These are phyloP conservation scores for Leptographium wingfieldii DNA, from an alignment of 2,329 filamentous ascomycete species.

Conservation along the genomic window DNA sequence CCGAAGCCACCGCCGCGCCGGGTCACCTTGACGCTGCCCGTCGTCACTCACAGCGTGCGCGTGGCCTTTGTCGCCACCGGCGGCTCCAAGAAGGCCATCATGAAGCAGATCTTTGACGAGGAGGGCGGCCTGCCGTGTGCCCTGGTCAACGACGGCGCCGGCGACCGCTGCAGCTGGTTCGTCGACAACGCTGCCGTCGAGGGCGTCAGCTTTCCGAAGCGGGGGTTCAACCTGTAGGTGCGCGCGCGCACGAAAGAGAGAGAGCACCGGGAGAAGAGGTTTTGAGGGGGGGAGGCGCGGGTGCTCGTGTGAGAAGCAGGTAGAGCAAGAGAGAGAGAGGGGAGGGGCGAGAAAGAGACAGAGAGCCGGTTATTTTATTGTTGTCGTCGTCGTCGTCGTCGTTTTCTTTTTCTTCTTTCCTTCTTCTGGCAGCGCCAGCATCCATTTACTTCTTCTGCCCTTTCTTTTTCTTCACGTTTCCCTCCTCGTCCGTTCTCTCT, in stretches of 20 bases:
- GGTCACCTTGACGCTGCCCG: constrained; percentile 85
- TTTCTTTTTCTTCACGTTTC: background rate
- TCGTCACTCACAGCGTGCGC: constrained; percentile 74
- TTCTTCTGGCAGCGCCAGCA: background rate
- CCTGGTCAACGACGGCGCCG: constrained; percentile 71
- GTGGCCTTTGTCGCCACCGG: constrained; percentile 90
- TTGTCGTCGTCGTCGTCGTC: background rate
- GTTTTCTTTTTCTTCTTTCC: background rate
- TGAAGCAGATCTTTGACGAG: constrained; percentile 87
- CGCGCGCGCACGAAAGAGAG: background rate
- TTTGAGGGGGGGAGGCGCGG: background rate
- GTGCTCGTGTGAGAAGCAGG: constrained; percentile 26
- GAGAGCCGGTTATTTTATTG: background rate
- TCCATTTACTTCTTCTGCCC: background rate
- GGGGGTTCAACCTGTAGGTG: constrained; percentile 42
- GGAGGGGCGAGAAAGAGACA: background rate
- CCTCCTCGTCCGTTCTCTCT: background rate
- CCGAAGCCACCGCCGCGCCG: constrained; percentile 86
- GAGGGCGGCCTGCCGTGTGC: constrained; percentile 71
- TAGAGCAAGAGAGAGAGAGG: constrained; percentile 28
- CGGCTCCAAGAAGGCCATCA: constrained; percentile 74
- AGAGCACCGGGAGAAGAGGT: background rate
- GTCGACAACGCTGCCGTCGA: constrained; percentile 77
- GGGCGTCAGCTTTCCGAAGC: constrained; percentile 69
- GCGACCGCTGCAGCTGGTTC: constrained; percentile 90